Evolutionary conservation across 2,329 filamentous ascomycete genomes (phyloP).

Genomic region (Chaetomiaceae sp.): DNA sequence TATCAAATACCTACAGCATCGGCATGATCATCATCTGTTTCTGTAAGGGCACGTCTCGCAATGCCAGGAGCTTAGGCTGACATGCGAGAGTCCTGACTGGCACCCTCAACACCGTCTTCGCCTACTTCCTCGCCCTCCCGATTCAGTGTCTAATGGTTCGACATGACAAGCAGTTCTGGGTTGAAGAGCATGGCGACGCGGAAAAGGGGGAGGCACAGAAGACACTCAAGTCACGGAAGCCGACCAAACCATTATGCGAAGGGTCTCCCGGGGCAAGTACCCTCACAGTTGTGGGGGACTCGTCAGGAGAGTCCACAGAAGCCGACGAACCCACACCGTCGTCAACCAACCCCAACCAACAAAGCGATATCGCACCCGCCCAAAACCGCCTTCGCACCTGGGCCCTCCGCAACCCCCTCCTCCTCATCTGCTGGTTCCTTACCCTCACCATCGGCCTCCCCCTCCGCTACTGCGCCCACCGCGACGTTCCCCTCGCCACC

Average conservation of each 20-base stretch:
- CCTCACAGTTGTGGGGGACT: background rate
- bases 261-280: conserved; percentile 7
- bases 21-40: conserved; percentile 43
- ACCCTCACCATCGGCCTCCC: conserved; percentile 40
- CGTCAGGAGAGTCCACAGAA: conserved; percentile 4
- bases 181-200: background rate
- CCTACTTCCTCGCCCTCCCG: conserved; percentile 29
- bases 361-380: background rate
- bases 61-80: background rate
- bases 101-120: conserved; percentile 29
- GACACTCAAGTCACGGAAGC: background rate
- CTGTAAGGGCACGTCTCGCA: conserved; percentile 29
- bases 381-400: background rate
- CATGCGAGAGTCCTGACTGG: conserved; percentile 29
- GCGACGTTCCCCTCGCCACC: conserved; percentile 42
- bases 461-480: conserved; percentile 31
- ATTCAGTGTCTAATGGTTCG: conserved; percentile 27
- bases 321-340: background rate
- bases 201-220: conserved; percentile 5
- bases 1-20: conserved; percentile 33
- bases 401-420: conserved; percentile 28
- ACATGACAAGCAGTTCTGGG: conserved; percentile 11
- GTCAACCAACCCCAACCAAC: too few species aligned
- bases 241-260: conserved; percentile 9
- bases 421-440: conserved; percentile 30